Base-by-base conservation (phyloP, 768 basidiomycete genomes). In the Termitomyces sp. region DNA sequence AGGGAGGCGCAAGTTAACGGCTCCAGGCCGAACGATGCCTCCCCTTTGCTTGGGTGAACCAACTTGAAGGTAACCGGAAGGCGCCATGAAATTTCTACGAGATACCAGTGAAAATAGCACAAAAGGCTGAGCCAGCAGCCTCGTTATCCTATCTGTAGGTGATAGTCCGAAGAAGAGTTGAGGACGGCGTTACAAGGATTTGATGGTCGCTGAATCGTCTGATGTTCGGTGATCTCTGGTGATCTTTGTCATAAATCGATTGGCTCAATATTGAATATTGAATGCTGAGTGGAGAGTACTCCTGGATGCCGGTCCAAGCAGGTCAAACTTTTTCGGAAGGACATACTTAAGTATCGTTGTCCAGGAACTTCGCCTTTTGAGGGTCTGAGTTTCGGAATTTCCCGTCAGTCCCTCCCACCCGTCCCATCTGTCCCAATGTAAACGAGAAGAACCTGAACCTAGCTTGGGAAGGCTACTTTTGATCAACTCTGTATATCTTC, bases 61-160 rank as follows among this genome's bases (percentile, higher is more conserved):
- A 19, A 58, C 17, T 31, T 37, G 49, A 29, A 43, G 34, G 49
- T 58, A 58, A n/a, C 50, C 48, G 34, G 56, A 58, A 11, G 47
- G 57, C 10, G 57, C 37, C 60, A 61, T 61, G 3, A 17, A 53
- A 44, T 5, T 14, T 55, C 38, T 12, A 53, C 25, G 27, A 27
- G 19, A 63, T 51, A 35, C 21, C 16, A 17, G 40, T n/a, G 2
- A 25, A 14, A 32, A 37, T n/a, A 8, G 14, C n/a, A 50, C 41
- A 44, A 23, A n/a, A 55, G 49, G 58, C 53, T 44, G 58, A 59
- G 40, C 63, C 60, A 58, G 62, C 62, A 61, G 58, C 63, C 51
- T 61, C 45, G 37, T 34, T 32, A n/a, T 31, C 8, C 34, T 52
- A 35, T 52, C 27, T 40, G 46, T 48, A 43, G 29, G 57, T 46